Base-by-base conservation (phyloP, 768 basidiomycete species). In the Tylopilus plumbeoviolaceoides region DNA sequence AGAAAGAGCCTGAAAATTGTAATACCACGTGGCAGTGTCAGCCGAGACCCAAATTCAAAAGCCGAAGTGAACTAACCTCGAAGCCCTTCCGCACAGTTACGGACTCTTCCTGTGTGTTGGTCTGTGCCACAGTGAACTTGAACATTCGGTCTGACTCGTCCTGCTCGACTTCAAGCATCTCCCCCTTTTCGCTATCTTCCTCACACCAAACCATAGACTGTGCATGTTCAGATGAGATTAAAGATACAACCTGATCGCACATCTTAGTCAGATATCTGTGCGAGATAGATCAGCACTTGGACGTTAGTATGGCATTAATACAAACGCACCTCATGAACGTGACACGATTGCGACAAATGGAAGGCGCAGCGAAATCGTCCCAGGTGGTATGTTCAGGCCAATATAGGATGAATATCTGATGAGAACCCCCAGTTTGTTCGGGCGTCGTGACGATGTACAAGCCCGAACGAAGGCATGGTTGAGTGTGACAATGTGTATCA, bases 331-430 rank as follows among this genome's bases (percentile, higher is more conserved):
- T 67, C 80, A 85, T 83, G 57, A 85, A 85, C 0, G 82, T 81
- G 3, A 78, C 69, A 7, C 83, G 72, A 65, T 83, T 85, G 3
- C 77, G 73, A 27, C 71, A 60, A 44, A 80, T 73, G 5, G 79
- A 67, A 1, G 74, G 67, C 7, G 66, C 33, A 0, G 79, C 75
- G 14, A 70, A 65, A 60, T 83, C 81, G 31, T 77, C 62, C 83
- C 83, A 85, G 0, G 83, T 84, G 0, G 67, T 72, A 28, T 79
- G 72, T 53, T 85, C 81, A 0, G 83, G 83, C 84, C 84, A 85
- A 51, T 80, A 84, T 7, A 85, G 57, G 14, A 81, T 72, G 46
- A 78, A 81, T 7, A 78, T 46, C 21, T 69, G 60, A 23, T 70
- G 62, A 2, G 42, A 25, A 2, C 6, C 28, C 14, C 15, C 42